phyloP scores from a whole-genome alignment of 495 filamentous ascomycete species.

The Jackrogersella minutella region DNA sequence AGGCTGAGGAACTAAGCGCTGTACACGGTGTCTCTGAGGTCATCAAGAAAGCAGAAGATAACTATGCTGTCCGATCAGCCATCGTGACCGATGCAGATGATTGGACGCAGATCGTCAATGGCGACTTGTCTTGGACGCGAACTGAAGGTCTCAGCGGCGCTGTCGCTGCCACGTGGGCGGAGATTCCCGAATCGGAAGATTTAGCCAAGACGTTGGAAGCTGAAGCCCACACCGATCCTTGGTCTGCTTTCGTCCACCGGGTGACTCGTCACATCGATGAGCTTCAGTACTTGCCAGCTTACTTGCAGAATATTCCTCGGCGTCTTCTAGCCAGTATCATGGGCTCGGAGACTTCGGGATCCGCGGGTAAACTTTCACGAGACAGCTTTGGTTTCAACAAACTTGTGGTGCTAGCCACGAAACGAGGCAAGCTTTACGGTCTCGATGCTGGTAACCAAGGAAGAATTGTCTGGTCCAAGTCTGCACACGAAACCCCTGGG shows the following conservation, averaged over 20 bases:
- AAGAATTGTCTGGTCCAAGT: conserved; percentile 74
- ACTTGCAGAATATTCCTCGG: conserved; percentile 68
- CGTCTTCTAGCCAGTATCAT: conserved; percentile 75
- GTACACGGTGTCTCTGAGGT: conserved; percentile 84
- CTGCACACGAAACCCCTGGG: conserved; percentile 62
- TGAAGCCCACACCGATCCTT: conserved; percentile 82
- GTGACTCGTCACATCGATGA: conserved; percentile 83
- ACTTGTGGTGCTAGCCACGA: conserved; percentile 80
- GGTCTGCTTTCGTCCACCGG: conserved; percentile 85
- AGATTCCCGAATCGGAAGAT: conserved; percentile 72
- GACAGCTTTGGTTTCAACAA: conserved; percentile 92
- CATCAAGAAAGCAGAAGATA: conserved; percentile 65
- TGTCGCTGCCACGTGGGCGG: conserved; percentile 80
- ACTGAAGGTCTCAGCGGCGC: conserved; percentile 80
- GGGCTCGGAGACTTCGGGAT: conserved; percentile 55
- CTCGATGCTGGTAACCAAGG: conserved; percentile 81
- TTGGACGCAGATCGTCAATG: conserved; percentile 85
- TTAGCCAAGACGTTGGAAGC: conserved; percentile 81
- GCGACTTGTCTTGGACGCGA: conserved; percentile 79
- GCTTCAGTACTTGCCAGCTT: conserved; percentile 79
- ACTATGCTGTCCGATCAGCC: conserved; percentile 80
- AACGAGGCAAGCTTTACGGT: conserved; percentile 78
- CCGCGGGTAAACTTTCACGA: conserved; percentile 63
- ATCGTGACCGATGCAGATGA: conserved; percentile 73
- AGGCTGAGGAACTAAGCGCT: conserved; percentile 50